Evolutionary conservation across 129 eudicot genomes (phyloP), one percentile per base, ranked within the genome.

Genomic region (Rutidosis leptorrhynchoides): DNA sequence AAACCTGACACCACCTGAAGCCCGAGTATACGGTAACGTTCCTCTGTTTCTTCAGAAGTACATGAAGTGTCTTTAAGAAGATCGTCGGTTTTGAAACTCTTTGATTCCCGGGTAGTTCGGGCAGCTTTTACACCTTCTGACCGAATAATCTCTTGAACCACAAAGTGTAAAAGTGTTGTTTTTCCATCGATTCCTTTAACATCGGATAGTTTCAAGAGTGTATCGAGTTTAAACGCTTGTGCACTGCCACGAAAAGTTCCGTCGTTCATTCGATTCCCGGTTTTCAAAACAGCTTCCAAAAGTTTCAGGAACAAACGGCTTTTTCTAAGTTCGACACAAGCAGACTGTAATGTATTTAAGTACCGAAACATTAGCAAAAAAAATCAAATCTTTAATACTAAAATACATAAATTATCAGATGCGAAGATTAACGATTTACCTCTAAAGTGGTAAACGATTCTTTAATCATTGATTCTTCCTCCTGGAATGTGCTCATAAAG

Each of bases 221-320:
- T 94, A 40, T 94, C 99, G 22, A 94, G 97, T 67, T 94, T 94
- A 37, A 94, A 94, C 35, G 99, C 99, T 79, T 94, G 99, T 51
- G 99, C 99, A 57, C 90, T 89, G 12, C 99, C 99, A 24, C 97
- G 95, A 60, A 82, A 94, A 11, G 99, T 94, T 65, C 99, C 99
- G 27, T 71, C 90, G 0, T 94, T 94, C 99, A 94, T 89, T 61
- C 99, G 97, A 58, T 94, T 94, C 8, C 99, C 99, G 16, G 99
- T 94, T 78, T 94, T 94, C 20, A 94, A 75, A 72, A 94, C 99
- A 58, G 99, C 99, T 77, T 94, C 99, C 22, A 94, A 79, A 64
- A 94, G 99, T 74, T 94, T 94, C 58, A 86, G 89, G 70, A 94
- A 94, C 74, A 94, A 77, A 49, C 97, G 75, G 67, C 90, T 94